phyloP scores from a whole-genome alignment of 2,329 filamentous ascomycete species.

The Fusarium guadeloupense region DNA sequence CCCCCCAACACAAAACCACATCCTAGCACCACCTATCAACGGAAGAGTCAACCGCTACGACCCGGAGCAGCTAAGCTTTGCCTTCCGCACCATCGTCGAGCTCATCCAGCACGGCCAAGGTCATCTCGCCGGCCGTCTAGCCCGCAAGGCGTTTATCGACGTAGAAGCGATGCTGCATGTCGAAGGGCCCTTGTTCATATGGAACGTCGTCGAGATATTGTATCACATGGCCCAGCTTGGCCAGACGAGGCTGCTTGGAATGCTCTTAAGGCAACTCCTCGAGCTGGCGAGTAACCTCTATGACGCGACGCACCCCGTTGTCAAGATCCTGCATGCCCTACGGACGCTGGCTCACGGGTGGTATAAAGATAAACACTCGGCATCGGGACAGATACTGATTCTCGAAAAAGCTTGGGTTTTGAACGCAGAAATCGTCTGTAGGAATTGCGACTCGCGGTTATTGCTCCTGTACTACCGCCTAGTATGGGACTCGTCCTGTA shows the following conservation, averaged over 20 bases:
- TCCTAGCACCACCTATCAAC: too few relatives aligned
- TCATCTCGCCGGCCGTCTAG: slow-evolving; percentile 11
- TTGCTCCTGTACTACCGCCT: slow-evolving; percentile 17
- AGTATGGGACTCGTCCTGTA: slow-evolving; percentile 7
- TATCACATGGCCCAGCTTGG: slow-evolving; percentile 4
- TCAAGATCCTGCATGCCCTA: background rate
- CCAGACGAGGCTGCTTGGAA: slow-evolving; percentile 5
- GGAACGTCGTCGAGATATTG: slow-evolving; percentile 24
- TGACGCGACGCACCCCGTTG: background rate
- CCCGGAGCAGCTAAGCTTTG: slow-evolving; percentile 15
- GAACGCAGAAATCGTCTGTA: slow-evolving; percentile 10
- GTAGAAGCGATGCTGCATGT: slow-evolving; percentile 7
- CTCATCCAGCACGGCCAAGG: slow-evolving; percentile 1
- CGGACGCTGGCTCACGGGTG: background rate
- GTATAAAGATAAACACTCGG: background rate
- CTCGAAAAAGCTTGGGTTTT: slow-evolving; percentile 12
- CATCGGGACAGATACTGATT: background rate
- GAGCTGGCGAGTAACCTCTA: background rate
- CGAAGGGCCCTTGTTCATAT: slow-evolving; percentile 23
- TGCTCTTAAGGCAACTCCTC: slow-evolving; percentile 1
- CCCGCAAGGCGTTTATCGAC: slow-evolving; percentile 12
- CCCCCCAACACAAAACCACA: too few relatives aligned
- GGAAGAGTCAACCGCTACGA: slow-evolving; percentile 1
- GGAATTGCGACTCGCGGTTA: slow-evolving; percentile 1
- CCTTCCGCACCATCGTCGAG: slow-evolving; percentile 12